phyloP scores from a whole-genome alignment of 2,329 filamentous ascomycete genomes.

The Penicillium hesseltinei region DNA sequence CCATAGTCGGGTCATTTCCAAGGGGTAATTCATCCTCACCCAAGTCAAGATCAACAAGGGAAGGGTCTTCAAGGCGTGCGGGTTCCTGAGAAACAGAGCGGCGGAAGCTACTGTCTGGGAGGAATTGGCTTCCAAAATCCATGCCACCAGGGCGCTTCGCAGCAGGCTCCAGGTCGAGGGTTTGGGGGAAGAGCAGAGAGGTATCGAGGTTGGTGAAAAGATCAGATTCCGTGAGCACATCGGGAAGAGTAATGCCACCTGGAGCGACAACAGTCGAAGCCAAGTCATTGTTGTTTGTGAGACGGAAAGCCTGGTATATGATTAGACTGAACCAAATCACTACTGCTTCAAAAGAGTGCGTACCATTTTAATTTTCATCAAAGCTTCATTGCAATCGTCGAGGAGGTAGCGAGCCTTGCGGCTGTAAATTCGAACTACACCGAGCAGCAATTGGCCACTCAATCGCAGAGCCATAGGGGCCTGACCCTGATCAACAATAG shows the following conservation, averaged over 20 bases:
- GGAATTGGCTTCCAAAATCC: conserved; percentile 72
- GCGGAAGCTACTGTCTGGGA: conserved; percentile 63
- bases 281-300: conserved; percentile 91
- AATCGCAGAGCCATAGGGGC: conserved; percentile 92
- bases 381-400: conserved; percentile 94
- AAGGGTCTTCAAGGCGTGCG: conserved; percentile 61
- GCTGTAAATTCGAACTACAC: conserved; percentile 96
- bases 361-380: conserved; percentile 99
- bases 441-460: conserved; percentile 88
- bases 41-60: conserved; percentile 73
- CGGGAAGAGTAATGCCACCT: conserved; percentile 82
- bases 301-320: conserved; percentile 76
- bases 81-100: conserved; percentile 50
- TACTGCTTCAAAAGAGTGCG: conserved; percentile 19
- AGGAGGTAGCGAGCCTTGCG: conserved; percentile 93
- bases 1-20: conserved; percentile 66
- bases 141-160: conserved; percentile 38
- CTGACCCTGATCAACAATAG: conserved; percentile 89
- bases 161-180: conserved; percentile 50
- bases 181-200: conserved; percentile 75
- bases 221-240: conserved; percentile 90
- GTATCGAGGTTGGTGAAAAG: conserved; percentile 81
- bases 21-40: conserved; percentile 65
- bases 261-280: conserved; percentile 78
- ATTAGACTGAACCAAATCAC: conserved; percentile 4